Percentiles rank a stretch among this genome's conserved stretches.
These are phyloP conservation scores for Dipodascus geniculatus DNA, from an alignment of 805 yeast genomes.

Conservation along the genomic window DNA sequence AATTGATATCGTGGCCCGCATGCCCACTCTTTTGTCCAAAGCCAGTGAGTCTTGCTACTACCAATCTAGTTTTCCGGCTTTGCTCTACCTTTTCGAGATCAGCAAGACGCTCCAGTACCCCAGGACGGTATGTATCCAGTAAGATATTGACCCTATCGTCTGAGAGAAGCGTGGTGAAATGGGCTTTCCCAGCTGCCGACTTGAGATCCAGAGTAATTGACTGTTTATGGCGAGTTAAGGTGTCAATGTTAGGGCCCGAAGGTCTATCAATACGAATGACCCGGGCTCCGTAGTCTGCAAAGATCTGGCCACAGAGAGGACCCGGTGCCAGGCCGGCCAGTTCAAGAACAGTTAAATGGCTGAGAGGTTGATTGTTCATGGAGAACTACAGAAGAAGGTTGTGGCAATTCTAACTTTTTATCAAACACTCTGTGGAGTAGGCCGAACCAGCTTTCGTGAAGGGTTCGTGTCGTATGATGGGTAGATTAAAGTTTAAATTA, in stretches of 20 bases:
- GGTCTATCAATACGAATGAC: slow-evolving; percentile 11
- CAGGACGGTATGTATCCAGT: slow-evolving; percentile 1
- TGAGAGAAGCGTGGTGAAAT: background rate
- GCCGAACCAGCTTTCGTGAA: too few species aligned
- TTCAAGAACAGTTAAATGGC: slow-evolving; percentile 10
- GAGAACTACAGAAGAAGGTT: background rate
- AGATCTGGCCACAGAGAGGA: slow-evolving; percentile 10
- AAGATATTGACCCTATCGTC: background rate
- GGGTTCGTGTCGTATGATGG: too few species aligned
- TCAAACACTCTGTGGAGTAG: too few species aligned
- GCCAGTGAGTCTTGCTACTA: slow-evolving; percentile 7
- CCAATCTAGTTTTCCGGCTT: slow-evolving; percentile 6
- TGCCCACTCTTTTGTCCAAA: slow-evolving; percentile 6
- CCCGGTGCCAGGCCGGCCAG: slow-evolving; percentile 14
- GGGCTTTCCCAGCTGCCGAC: background rate
- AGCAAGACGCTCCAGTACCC: slow-evolving; percentile 2
- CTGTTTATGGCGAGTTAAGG: slow-evolving; percentile 7
- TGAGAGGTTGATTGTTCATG: slow-evolving; percentile 5
- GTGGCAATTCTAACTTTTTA: too few species aligned
- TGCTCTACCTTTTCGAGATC: slow-evolving; percentile 1
- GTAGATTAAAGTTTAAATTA: background rate
- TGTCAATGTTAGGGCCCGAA: slow-evolving; percentile 4
- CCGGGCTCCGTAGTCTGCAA: slow-evolving; percentile 12
- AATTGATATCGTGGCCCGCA: slow-evolving; percentile 10
- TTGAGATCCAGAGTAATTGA: slow-evolving; percentile 7